A percentile compares a stretch with the other conserved stretches of the same genome.
Evolutionary conservation across 495 filamentous ascomycete genomes (phyloP).

Genomic region (Aeminium ludgeri): DNA sequence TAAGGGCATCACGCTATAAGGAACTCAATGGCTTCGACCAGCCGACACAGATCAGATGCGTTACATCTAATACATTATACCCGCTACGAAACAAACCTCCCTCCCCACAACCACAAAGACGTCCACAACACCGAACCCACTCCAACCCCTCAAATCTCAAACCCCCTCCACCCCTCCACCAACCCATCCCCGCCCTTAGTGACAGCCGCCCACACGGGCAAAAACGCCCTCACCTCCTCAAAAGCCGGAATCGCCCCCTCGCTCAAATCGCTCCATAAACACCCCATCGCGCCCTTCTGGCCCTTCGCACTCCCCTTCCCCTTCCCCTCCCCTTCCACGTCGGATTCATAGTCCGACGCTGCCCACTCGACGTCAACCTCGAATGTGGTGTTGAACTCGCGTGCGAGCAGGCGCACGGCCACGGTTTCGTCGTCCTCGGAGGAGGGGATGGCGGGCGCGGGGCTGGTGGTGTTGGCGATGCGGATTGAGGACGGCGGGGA

Average conservation of each 20-base stretch:
- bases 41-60: no score
- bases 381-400: conserved; percentile 60
- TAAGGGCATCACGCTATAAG: no score
- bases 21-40: no score
- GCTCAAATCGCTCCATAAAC: conserved; percentile 82
- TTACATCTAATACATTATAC: no score
- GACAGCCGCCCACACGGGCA: conserved; percentile 61
- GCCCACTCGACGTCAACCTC: conserved; percentile 57
- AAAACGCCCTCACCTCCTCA: conserved; percentile 60
- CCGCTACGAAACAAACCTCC: no score
- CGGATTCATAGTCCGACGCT: conserved; percentile 17
- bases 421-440: conserved; percentile 35
- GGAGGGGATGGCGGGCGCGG: conserved; percentile 30
- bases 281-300: conserved; percentile 54
- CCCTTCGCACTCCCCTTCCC: no score
- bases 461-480: conserved; percentile 33
- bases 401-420: conserved; percentile 53
- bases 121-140: no score
- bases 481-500: conserved; percentile 42
- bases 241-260: conserved; percentile 62
- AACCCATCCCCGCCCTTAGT: conserved; percentile 63
- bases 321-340: conserved; percentile 24
- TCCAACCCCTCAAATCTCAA: conserved; percentile 33
- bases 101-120: no score
- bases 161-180: conserved; percentile 54